A percentile compares a stretch with the other conserved stretches of the same genome.
Conservation (phyloP, 78 protist species). For the Dictyostelium brefeldianum region DNA sequence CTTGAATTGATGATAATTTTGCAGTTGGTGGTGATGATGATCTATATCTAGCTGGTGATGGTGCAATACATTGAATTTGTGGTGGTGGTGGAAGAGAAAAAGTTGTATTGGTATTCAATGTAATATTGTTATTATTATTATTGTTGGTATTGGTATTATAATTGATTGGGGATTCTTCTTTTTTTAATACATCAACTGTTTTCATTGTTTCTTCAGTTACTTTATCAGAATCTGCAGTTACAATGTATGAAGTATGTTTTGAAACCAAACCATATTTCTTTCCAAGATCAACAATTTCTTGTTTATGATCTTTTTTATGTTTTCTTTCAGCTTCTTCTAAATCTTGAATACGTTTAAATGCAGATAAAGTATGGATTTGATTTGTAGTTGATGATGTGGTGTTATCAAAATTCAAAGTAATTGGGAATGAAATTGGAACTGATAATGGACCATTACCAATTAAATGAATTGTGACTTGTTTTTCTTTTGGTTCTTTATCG, state of each 20-base stretch:
- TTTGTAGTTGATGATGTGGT: neutral
- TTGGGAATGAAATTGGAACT: neutral
- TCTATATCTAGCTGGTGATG: neutral
- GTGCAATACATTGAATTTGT: neutral
- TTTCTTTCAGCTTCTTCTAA: slow-evolving; percentile 30
- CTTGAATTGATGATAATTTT: too few relatives aligned
- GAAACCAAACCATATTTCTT: slow-evolving; percentile 44
- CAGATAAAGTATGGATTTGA: slow-evolving; percentile 36
- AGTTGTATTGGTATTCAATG: neutral
- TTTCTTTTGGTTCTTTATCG: neutral
- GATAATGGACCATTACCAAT: slow-evolving; percentile 63
- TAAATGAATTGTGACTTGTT: neutral
- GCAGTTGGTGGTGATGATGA: neutral
- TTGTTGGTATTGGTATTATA: neutral
- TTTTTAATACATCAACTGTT: slow-evolving; percentile 17
- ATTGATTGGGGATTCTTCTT: neutral
- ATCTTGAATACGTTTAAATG: slow-evolving; percentile 25
- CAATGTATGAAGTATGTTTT: slow-evolving; percentile 52
- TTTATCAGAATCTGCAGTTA: slow-evolving; percentile 22
- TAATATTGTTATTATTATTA: too few relatives aligned
- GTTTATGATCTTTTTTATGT: slow-evolving; percentile 13
- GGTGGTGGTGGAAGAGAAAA: neutral
- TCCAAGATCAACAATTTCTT: slow-evolving; percentile 36
- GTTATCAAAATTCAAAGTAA: slow-evolving; percentile 8
- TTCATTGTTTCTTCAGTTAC: slow-evolving; percentile 57